Base-by-base conservation (phyloP, 495 filamentous ascomycete genomes). In the Articulospora tetracladia region DNA sequence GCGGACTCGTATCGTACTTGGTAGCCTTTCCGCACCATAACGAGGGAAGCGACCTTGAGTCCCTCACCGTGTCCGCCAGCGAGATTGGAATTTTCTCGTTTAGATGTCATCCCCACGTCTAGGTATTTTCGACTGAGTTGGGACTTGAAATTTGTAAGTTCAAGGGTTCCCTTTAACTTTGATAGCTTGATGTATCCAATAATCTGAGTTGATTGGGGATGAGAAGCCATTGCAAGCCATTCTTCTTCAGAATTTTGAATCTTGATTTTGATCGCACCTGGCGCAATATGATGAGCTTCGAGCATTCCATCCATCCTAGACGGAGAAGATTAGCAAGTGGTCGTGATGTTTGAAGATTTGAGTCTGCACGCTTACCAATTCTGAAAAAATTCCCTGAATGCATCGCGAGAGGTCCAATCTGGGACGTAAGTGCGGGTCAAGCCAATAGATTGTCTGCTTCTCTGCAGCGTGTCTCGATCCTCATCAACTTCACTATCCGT, bases 51-150 rank as follows among this genome's bases (percentile, higher is more conserved):
- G 13, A 72, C 30, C 25, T 72, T 72, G 49, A 70, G 65, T 32
- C 70, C 70, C 36, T 72, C 70, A 13, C 70, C 66, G 36, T 70
- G 63, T 20, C 28, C 56, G 15, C 68, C 68, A 1, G 64, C 64
- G 12, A 64, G 52, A 15, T 63, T 25, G 8, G 48, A 26, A 3
- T 64, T 50, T 15, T 48, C 32, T 48, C 57, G 27, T 36, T 66
- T 66, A 10, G 59, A 44, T 20, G n/a, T 59, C 2, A 36, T 41
- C 1, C 63, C 63, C 10, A 66, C 3, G n/a, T 47, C 39, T 1
- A 66, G 41, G 10, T 15, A 17, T 7, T 36, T 59, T 8, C 49
- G 11, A 30, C 1, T 22, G 8, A 64, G 46, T 24, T 41, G 22
- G 17, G 57, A 51, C 12, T 55, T 46, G 47, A 59, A 64, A 27